A percentile compares a stretch with the other conserved stretches of the same genome.
phyloP scores from a whole-genome alignment of 768 basidiomycete species.

The Russula olivacea region DNA sequence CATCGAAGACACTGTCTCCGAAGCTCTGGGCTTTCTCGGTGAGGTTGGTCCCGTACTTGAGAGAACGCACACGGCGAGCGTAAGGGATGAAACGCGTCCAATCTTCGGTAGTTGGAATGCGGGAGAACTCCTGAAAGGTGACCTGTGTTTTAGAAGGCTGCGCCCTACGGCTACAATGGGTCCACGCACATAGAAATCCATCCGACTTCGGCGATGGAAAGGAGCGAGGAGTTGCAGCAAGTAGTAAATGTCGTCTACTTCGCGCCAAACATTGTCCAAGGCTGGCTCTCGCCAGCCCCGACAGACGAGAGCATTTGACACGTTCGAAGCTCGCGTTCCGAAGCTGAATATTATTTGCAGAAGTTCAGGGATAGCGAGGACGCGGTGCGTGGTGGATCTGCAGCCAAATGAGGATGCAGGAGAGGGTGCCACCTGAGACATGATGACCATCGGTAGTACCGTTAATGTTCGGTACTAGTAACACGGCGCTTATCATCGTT shows the following conservation, averaged over 20 bases:
- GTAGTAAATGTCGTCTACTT: conserved; percentile 20
- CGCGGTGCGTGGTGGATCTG: conserved; percentile 24
- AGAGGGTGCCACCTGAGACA: background rate
- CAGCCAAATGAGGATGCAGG: background rate
- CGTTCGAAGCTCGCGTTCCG: conserved; percentile 16
- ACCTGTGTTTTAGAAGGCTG: background rate
- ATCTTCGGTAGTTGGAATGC: conserved; percentile 20
- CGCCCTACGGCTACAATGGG: background rate
- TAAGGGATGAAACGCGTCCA: conserved; percentile 23
- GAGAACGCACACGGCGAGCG: conserved; percentile 24
- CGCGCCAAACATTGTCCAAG: conserved; percentile 21
- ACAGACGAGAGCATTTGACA: conserved; percentile 20
- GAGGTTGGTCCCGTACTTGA: background rate
- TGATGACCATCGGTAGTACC: background rate
- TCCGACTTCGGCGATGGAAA: background rate
- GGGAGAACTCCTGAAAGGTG: conserved; percentile 7
- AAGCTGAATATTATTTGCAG: conserved; percentile 19
- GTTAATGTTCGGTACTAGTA: background rate
- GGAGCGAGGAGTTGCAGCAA: conserved; percentile 17
- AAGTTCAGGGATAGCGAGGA: conserved; percentile 23
- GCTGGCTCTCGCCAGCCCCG: conserved; percentile 19
- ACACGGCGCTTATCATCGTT: background rate
- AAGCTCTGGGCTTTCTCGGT: background rate
- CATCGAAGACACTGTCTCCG: conserved; percentile 18
- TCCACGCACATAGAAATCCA: background rate